A percentile compares a stretch with the other conserved stretches of the same genome.
phyloP scores from a whole-genome alignment of 495 filamentous ascomycete genomes.

The Pyronema omphalodes region DNA sequence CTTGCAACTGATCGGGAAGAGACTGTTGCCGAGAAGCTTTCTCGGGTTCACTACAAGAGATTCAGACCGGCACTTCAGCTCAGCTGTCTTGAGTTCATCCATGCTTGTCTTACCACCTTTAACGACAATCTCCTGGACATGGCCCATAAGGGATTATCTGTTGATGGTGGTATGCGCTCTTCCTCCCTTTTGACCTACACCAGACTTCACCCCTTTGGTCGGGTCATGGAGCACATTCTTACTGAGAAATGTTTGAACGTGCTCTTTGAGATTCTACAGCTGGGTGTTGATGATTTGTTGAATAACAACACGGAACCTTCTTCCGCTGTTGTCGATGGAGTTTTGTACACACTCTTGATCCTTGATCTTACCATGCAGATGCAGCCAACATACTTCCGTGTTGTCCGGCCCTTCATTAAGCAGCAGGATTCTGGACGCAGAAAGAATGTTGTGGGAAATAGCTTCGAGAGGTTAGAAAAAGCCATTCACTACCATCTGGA shows the following conservation, averaged over 20 bases:
- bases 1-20: conserved; percentile 14
- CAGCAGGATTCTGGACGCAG: conserved; percentile 29
- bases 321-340: conserved; percentile 48
- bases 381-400: conserved; percentile 77
- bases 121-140: conserved; percentile 83
- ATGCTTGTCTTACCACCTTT: conserved; percentile 57
- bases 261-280: conserved; percentile 56
- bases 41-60: conserved; percentile 18
- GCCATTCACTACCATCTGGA: conserved; percentile 62
- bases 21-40: conserved; percentile 17
- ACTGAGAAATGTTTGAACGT: conserved; percentile 71
- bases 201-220: conserved; percentile 71
- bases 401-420: conserved; percentile 61
- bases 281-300: conserved; percentile 44
- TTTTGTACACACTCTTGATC: conserved; percentile 59
- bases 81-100: conserved; percentile 61
- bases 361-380: conserved; percentile 64
- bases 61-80: conserved; percentile 36
- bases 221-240: conserved; percentile 94
- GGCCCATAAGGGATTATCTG: conserved; percentile 48
- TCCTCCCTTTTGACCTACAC: conserved; percentile 58
- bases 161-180: conserved; percentile 53
- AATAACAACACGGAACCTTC: conserved; percentile 33
- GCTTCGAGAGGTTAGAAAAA: conserved; percentile 71
- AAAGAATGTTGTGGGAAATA: conserved; percentile 12